These are phyloP conservation scores for Angomonas desouzai DNA, from an alignment of 208 protist genomes.

Conservation along the genomic window DNA sequence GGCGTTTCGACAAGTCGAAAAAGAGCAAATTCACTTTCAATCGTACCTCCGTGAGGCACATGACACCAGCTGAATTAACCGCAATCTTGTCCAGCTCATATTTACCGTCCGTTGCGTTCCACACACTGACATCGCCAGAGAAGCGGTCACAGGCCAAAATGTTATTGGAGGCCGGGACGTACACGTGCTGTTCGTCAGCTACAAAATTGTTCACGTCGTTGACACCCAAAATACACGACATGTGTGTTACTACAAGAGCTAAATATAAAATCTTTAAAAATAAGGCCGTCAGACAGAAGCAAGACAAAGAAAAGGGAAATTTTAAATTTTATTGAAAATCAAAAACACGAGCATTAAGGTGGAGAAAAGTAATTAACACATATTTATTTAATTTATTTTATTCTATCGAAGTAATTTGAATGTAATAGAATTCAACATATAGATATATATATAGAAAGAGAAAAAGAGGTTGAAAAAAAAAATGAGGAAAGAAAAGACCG, in stretches of 20 bases:
- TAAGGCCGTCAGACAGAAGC: no score
- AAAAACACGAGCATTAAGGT: no score
- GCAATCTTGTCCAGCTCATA: slow-evolving; percentile 51
- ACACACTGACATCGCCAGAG: slow-evolving; percentile 28
- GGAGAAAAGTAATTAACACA: no score
- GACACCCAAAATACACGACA: slow-evolving; percentile 21
- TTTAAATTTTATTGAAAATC: no score
- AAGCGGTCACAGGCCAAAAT: slow-evolving; percentile 26
- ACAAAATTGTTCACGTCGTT: slow-evolving; percentile 26
- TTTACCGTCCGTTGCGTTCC: slow-evolving; percentile 41
- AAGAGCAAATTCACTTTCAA: slow-evolving; percentile 52
- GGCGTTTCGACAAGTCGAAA: slow-evolving; percentile 38
- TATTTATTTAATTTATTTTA: no score
- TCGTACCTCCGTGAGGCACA: slow-evolving; percentile 57
- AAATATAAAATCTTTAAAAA: no score
- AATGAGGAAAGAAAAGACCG: no score
- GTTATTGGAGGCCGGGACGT: slow-evolving; percentile 41
- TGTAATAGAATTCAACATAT: no score
- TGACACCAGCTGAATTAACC: slow-evolving; percentile 19
- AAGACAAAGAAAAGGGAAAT: neutral
- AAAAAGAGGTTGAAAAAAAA: no score
- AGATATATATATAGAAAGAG: no score
- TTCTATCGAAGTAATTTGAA: no score
- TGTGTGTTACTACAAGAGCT: neutral
- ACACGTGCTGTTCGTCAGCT: slow-evolving; percentile 22